Evolutionary conservation across 345 rosid genomes (phyloP).

Genomic region (Cardamine chenopodiifolia): DNA sequence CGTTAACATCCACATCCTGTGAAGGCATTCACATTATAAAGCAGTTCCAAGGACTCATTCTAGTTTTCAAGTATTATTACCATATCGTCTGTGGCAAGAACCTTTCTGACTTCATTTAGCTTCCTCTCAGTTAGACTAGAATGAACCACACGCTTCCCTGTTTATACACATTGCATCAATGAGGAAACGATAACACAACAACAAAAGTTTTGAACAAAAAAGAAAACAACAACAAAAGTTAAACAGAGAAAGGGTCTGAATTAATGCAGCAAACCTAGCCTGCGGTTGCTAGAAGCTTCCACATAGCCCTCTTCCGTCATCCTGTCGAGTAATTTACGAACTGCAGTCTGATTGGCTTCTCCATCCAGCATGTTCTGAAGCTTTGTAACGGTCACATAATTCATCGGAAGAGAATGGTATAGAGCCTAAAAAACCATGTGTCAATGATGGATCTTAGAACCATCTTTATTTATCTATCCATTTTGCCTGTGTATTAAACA

Average conservation of each 20-base stretch:
- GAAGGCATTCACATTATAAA: conserved; percentile 24
- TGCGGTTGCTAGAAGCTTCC: conserved; percentile 71
- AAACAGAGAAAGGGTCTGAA: conserved; percentile 16
- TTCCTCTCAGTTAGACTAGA: conserved; percentile 66
- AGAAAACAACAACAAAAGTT: conserved; percentile 1
- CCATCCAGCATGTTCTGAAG: conserved; percentile 79
- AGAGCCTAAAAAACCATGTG: conserved; percentile 52
- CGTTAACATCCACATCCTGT: conserved; percentile 62
- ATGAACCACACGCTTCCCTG: conserved; percentile 89
- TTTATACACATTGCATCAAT: conserved; percentile 29
- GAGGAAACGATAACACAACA: not conserved
- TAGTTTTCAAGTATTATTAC: conserved; percentile 38
- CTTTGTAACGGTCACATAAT: conserved; percentile 64
- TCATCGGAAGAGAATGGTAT: conserved; percentile 83
- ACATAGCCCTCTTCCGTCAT: conserved; percentile 81
- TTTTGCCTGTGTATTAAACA: conserved; percentile 2
- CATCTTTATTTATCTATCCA: not conserved
- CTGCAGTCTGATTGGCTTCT: conserved; percentile 65
- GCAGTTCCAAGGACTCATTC: not conserved
- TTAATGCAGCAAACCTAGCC: conserved; percentile 64
- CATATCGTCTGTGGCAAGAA: conserved; percentile 57
- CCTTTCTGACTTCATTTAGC: conserved; percentile 76
- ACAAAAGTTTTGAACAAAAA: too few species aligned
- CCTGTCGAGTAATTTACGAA: conserved; percentile 67
- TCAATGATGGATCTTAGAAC: not conserved